Conservation (phyloP, 805 yeast species). For the Candida manassasensis region DNA sequence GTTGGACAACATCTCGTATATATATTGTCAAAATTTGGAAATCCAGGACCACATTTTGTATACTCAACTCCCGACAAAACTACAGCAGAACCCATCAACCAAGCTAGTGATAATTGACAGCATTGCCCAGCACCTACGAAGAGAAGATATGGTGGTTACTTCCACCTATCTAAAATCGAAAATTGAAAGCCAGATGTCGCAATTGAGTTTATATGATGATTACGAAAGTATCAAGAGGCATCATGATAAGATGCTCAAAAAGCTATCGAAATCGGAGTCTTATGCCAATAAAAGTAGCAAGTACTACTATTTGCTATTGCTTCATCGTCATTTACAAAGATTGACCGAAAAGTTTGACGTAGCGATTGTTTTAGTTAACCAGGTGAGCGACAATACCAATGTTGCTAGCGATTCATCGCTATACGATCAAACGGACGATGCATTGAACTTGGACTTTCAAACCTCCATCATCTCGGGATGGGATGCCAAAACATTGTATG, state of each 20-base stretch:
- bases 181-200: constrained; percentile 16
- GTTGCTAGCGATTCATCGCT: constrained; percentile 3
- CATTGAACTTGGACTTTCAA: constrained; percentile 56
- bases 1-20: constrained; percentile 42
- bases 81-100: constrained; percentile 32
- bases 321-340: constrained; percentile 45
- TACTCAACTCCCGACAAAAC: constrained; percentile 58
- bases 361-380: constrained; percentile 72
- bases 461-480: constrained; percentile 73
- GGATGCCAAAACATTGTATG: constrained; percentile 40
- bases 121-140: constrained; percentile 74
- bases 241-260: constrained; percentile 16
- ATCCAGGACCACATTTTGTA: constrained; percentile 67
- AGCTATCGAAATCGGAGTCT: constrained; percentile 15
- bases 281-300: constrained; percentile 34
- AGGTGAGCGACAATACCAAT: constrained; percentile 62
- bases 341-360: constrained; percentile 45
- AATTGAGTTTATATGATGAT: constrained; percentile 9
- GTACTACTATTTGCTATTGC: constrained; percentile 35
- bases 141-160: constrained; percentile 41
- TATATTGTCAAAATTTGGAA: constrained; percentile 63
- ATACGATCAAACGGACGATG: constrained; percentile 16
- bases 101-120: constrained; percentile 73
- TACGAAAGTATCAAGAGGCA: constrained; percentile 12
- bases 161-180: constrained; percentile 28